Evolutionary conservation across 164 flowering plant species (phyloP).

Genomic region (Cinnamomum chago): DNA sequence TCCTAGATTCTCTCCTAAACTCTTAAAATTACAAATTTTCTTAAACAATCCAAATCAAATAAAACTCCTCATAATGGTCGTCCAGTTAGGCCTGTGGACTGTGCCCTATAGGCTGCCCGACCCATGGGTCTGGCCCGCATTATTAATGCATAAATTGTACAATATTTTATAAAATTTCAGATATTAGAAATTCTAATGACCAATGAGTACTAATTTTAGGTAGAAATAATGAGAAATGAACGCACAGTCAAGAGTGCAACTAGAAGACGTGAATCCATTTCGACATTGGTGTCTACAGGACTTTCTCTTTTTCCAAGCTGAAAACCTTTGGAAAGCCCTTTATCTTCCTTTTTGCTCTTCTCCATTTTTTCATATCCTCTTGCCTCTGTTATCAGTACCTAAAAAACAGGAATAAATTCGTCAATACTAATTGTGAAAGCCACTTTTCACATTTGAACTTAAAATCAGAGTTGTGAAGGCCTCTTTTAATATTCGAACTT

Average conservation of each 20-base stretch:
- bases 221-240: constrained; percentile 4
- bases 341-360: constrained; percentile 19
- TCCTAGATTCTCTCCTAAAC: too few species aligned
- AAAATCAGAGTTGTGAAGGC: too few species aligned
- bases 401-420: constrained; percentile 4
- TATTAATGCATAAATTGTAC: background rate
- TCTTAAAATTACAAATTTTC: too few species aligned
- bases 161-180: background rate
- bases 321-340: constrained; percentile 16
- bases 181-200: background rate
- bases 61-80: too few species aligned
- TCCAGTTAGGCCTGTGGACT: too few species aligned
- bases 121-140: too few species aligned
- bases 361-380: constrained; percentile 28
- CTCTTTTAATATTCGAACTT: too few species aligned
- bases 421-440: background rate
- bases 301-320: constrained; percentile 26
- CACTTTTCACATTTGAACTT: too few species aligned
- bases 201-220: background rate
- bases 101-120: too few species aligned
- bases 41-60: too few species aligned
- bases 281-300: constrained; percentile 53
- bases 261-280: constrained; percentile 84
- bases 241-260: constrained; percentile 83
- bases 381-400: constrained; percentile 72